Evolutionary conservation across 2,329 filamentous ascomycete genomes (phyloP).

Genomic region (Trichoderma gracile): DNA sequence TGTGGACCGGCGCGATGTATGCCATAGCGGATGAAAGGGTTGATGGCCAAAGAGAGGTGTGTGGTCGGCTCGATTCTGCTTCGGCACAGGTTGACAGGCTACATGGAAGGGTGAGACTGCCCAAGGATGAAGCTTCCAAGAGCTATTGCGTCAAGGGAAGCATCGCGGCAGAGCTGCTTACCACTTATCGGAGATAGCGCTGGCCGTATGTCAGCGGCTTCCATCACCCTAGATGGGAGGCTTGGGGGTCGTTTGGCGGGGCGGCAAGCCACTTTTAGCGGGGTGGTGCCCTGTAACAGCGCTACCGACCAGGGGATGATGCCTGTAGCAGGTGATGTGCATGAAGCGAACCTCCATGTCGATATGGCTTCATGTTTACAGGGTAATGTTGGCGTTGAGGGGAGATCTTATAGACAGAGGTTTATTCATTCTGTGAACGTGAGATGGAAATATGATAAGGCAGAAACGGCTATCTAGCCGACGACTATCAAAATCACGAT

Average conservation of each 20-base stretch:
- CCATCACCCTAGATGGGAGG: constrained; percentile 19
- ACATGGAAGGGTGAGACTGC: constrained; percentile 26
- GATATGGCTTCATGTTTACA: background rate
- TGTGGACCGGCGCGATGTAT: constrained; percentile 91
- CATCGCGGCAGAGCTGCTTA: background rate
- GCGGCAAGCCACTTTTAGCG: constrained; percentile 27
- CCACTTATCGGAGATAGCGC: constrained; percentile 21
- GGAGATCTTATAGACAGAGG: background rate
- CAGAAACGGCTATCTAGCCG: background rate
- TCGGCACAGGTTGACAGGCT: constrained; percentile 36
- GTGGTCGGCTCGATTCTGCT: constrained; percentile 23
- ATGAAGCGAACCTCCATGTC: background rate
- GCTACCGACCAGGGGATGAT: background rate
- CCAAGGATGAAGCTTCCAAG: constrained; percentile 8
- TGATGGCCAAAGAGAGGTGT: background rate
- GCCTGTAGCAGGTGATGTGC: background rate
- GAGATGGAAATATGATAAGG: background rate
- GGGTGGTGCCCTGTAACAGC: constrained; percentile 25
- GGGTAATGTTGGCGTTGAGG: background rate
- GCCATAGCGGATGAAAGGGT: constrained; percentile 63
- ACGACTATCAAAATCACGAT: background rate
- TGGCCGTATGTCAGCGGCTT: constrained; percentile 31
- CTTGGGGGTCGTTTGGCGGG: constrained; percentile 28
- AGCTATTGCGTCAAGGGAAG: constrained; percentile 13
- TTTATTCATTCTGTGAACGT: background rate